These are phyloP conservation scores for Aegilops speltoides DNA, from an alignment of 176 grass and related monocot genomes.

Conservation along the genomic window DNA sequence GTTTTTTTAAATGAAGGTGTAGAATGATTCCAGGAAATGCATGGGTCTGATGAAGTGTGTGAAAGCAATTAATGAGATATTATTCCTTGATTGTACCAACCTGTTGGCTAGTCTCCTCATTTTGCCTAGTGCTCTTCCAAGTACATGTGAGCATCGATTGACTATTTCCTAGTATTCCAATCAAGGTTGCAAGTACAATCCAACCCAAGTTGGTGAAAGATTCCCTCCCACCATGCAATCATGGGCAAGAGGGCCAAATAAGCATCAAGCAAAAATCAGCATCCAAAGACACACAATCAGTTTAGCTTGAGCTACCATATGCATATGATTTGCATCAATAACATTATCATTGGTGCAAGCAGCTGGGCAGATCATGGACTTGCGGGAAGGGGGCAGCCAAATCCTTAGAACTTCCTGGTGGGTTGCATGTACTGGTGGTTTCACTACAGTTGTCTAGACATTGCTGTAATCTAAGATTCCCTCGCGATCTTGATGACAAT, in stretches of 20 bases:
- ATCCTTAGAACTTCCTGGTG: neutral
- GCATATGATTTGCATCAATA: constrained; percentile 13
- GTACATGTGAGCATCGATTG: constrained; percentile 22
- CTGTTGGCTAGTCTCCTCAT: neutral
- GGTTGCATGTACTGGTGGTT: constrained; percentile 23
- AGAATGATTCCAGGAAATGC: constrained; percentile 16
- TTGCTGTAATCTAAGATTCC: neutral
- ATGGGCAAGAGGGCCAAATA: constrained; percentile 29
- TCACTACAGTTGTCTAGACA: neutral
- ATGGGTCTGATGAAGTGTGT: neutral
- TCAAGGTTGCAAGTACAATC: constrained; percentile 28
- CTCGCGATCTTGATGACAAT: neutral
- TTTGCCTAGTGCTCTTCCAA: neutral
- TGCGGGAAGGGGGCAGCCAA: neutral
- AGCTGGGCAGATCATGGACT: constrained; percentile 22
- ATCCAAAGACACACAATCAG: constrained; percentile 12
- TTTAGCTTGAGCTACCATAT: constrained; percentile 33
- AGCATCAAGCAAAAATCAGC: constrained; percentile 3
- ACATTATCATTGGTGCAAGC: constrained; percentile 9
- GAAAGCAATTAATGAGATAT: constrained; percentile 19
- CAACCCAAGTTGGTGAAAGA: constrained; percentile 34
- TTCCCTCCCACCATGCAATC: constrained; percentile 41
- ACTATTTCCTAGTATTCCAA: constrained; percentile 10
- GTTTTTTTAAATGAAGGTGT: neutral
- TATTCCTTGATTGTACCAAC: constrained; percentile 18